Evolutionary conservation across 2,329 filamentous ascomycete species (phyloP), one percentile per base, ranked within the genome.

Genomic region (Blumeriella jaapii): DNA sequence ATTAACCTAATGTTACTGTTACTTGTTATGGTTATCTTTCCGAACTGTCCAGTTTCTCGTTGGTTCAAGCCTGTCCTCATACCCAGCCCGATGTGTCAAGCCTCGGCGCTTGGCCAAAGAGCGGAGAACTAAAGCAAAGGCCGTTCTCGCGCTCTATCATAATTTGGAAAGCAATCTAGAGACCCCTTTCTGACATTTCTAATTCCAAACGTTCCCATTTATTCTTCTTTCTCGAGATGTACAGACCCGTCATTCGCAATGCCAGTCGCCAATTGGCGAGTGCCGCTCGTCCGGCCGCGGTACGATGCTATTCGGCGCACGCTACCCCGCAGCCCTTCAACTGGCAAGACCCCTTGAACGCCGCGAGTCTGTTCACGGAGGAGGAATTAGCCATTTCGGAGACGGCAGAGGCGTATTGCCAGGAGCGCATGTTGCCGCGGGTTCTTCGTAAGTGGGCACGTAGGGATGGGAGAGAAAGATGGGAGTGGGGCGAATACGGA

Each of bases 331-430:
- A 48, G 30, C 42, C 56, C 17, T 96, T 95, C 59, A 77, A 93
- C 58, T 98, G 91, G 89, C 73, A 91, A 57, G 91, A 98, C 55
- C 87, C 91, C 13, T 66, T 98, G 39, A 71, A 69, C 16, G 68
- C 78, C 22, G 77, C 75, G 52, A 80, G 75, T 53, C 62, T 94
- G 28, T 71, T 86, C 52, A 94, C 86, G 1, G 83, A 93, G 47
- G 91, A 98, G 41, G 91, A 98, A 60, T 57, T 84, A 46, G 85
- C 87, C 10, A 89, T 98, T 47, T 70, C 81, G 26, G 85, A 95
- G 52, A 93, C 85, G 5, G 89, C 89, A 20, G 82, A 93, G 60
- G 73, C 83, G 42, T 98, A 96, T 55, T 96, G 87, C 57, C 89
- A 96, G 59, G 87, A 96, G 57, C 74, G 74, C 41, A 68, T 98